Percentiles rank a stretch among this genome's conserved stretches.
Evolutionary conservation across 257 asterid genomes (phyloP).

Genomic region (Salvia hispanica): DNA sequence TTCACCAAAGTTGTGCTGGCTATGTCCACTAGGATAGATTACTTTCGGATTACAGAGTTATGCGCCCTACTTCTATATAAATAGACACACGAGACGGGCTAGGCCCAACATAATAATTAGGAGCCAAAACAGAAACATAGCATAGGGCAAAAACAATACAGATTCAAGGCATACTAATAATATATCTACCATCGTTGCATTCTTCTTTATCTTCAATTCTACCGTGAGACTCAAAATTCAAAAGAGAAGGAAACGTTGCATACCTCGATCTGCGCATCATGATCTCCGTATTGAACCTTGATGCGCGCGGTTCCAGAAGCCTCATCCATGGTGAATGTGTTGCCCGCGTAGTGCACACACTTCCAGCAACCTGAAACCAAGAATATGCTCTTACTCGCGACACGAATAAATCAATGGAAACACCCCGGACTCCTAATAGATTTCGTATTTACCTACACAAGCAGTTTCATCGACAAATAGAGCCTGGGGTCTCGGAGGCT

Average conservation of each 20-base stretch:
- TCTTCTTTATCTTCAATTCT: background rate
- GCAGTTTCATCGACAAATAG: slow-evolving; percentile 61
- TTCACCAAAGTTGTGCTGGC: too few relatives aligned
- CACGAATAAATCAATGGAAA: background rate
- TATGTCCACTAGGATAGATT: too few relatives aligned
- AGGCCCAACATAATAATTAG: too few relatives aligned
- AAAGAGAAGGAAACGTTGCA: background rate
- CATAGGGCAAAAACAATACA: too few relatives aligned
- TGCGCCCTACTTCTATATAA: too few relatives aligned
- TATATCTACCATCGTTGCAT: background rate
- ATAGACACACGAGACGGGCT: too few relatives aligned
- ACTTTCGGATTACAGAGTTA: too few relatives aligned
- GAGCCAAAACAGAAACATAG: too few relatives aligned
- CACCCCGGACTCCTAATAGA: background rate
- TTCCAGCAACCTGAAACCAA: slow-evolving; percentile 55
- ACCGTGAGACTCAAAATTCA: background rate
- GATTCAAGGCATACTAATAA: too few relatives aligned
- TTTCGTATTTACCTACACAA: slow-evolving; percentile 44
- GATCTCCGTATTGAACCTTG: slow-evolving; percentile 58
- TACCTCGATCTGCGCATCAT: slow-evolving; percentile 47
- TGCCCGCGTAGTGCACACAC: slow-evolving; percentile 56
- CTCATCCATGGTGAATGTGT: slow-evolving; percentile 69
- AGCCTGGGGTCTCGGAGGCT: slow-evolving; percentile 55
- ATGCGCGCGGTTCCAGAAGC: slow-evolving; percentile 56
- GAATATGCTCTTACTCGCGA: background rate